Conservation (phyloP, 208 protist genomes). For the Phytomonas sp. region DNA sequence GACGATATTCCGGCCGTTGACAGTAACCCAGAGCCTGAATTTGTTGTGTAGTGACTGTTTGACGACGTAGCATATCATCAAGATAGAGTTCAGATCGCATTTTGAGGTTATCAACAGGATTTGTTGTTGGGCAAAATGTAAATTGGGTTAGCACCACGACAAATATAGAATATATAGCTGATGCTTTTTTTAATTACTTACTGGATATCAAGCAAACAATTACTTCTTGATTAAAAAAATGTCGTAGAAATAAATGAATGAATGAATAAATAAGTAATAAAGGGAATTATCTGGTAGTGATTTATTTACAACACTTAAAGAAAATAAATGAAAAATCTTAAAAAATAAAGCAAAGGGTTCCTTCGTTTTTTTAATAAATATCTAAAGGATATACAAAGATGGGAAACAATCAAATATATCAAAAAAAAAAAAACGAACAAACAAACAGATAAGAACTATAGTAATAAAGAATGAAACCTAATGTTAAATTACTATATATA, state of each 20-base stretch:
- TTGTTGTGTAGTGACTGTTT: not conserved
- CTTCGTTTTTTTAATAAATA: not conserved
- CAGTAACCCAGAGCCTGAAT: not conserved
- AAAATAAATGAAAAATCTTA: constrained; percentile 4
- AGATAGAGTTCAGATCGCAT: not conserved
- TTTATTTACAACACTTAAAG: not conserved
- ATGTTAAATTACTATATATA: not conserved
- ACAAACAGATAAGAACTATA: constrained; percentile 6
- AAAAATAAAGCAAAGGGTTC: constrained; percentile 10
- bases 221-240: not conserved
- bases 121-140: not conserved
- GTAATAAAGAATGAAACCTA: not conserved
- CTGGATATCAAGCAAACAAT: not conserved
- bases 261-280: not conserved
- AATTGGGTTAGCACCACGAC: not conserved
- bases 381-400: constrained; percentile 9
- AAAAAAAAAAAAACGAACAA: constrained; percentile 9
- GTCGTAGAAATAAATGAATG: constrained; percentile 3
- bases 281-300: not conserved
- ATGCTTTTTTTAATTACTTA: constrained; percentile 7
- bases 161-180: not conserved
- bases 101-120: not conserved
- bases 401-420: constrained; percentile 8
- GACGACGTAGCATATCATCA: not conserved
- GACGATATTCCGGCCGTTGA: not conserved